These are phyloP conservation scores for Pyrus communis DNA, from an alignment of 306 rosid species.

Conservation along the genomic window DNA sequence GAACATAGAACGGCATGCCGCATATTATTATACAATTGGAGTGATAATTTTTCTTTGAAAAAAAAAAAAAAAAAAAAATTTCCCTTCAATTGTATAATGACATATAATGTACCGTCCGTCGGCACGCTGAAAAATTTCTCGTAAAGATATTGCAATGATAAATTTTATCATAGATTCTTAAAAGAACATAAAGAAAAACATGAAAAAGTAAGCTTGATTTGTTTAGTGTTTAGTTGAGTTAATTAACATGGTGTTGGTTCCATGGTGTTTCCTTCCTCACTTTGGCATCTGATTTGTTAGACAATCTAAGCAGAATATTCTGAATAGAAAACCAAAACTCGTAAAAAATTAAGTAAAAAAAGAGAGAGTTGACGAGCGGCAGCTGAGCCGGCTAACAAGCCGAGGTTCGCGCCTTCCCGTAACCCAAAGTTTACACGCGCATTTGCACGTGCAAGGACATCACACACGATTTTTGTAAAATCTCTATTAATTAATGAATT, in stretches of 20 bases:
- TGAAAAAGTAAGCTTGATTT: neutral
- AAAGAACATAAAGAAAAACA: too few relatives aligned
- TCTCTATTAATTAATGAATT: too few relatives aligned
- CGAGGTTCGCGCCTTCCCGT: conserved; percentile 46
- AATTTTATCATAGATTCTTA: neutral
- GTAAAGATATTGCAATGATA: neutral
- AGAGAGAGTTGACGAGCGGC: conserved; percentile 16
- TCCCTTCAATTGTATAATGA: too few relatives aligned
- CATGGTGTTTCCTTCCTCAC: neutral
- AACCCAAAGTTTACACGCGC: conserved; percentile 41
- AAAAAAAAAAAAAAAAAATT: too few relatives aligned
- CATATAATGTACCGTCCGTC: too few relatives aligned
- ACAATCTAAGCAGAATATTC: neutral
- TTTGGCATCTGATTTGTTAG: neutral
- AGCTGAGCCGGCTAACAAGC: conserved; percentile 57
- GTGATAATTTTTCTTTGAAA: too few relatives aligned
- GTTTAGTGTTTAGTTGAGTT: neutral
- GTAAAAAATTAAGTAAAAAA: neutral
- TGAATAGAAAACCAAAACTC: neutral
- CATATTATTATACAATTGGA: too few relatives aligned
- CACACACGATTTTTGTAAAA: conserved; percentile 9
- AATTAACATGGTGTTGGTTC: neutral
- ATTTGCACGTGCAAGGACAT: conserved; percentile 55
- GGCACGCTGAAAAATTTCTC: too few relatives aligned
- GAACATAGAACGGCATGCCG: accelerated